These are phyloP conservation scores for Neostapfia colusana DNA, from an alignment of 176 grass and related monocot genomes.

Conservation along the genomic window DNA sequence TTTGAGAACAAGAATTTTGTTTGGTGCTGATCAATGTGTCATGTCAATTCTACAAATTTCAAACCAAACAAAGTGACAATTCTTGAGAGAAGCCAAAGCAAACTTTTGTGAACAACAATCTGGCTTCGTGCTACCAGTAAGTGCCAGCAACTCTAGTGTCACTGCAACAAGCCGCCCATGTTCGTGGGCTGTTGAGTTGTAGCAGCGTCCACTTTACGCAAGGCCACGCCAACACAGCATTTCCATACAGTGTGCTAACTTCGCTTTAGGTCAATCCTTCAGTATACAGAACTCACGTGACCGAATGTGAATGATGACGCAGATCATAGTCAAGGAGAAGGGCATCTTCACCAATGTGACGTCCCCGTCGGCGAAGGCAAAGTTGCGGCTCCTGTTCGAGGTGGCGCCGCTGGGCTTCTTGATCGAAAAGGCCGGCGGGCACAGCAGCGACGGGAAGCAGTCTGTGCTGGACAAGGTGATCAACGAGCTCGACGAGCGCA, in stretches of 20 bases:
- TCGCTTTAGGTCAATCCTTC: background rate
- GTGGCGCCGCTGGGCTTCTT: conserved; percentile 84
- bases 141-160: conserved; percentile 30
- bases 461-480: conserved; percentile 90
- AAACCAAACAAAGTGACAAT: background rate
- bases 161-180: conserved; percentile 30
- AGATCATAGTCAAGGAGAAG: conserved; percentile 99
- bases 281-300: conserved; percentile 1
- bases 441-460: conserved; percentile 88
- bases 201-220: conserved; percentile 42
- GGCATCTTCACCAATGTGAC: conserved; percentile 99
- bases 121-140: conserved; percentile 26
- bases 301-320: conserved; percentile 32
- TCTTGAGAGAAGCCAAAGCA: conserved; percentile 24
- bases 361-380: conserved; percentile 73
- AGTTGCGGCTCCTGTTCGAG: conserved; percentile 95
- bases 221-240: conserved; percentile 31
- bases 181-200: conserved; percentile 6
- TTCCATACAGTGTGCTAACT: conserved; percentile 8
- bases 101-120: conserved; percentile 40
- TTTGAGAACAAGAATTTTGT: conserved; percentile 34
- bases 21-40: conserved; percentile 19
- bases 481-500: conserved; percentile 65
- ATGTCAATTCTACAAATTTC: conserved; percentile 10
- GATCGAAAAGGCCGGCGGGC: conserved; percentile 91